Percentiles rank a stretch among this genome's conserved stretches.
These are phyloP conservation scores for Pseudogymnoascus sp. DNA, from an alignment of 2,329 filamentous ascomycete genomes.

Conservation along the genomic window DNA sequence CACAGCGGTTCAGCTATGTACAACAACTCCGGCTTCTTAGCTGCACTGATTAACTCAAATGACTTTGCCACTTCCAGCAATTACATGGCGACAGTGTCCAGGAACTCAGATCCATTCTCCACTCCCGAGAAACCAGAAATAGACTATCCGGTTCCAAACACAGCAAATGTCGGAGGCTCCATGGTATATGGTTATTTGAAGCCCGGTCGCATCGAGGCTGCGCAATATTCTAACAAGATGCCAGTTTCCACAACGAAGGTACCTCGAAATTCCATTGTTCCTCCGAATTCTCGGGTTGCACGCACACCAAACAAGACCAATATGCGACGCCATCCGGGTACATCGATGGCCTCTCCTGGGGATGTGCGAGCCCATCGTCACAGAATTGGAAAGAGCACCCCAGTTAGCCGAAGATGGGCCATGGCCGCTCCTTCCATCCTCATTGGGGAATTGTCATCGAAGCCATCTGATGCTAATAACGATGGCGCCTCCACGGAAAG, in stretches of 20 bases:
- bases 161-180: neutral
- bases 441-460: neutral
- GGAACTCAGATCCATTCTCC: neutral
- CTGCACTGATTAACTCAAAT: neutral
- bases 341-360: neutral
- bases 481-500: neutral
- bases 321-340: neutral
- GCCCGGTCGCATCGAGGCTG: neutral
- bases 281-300: neutral
- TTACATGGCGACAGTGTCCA: neutral
- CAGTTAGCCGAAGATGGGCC: neutral
- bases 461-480: neutral
- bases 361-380: neutral
- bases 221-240: neutral
- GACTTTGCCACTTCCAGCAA: neutral
- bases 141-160: neutral
- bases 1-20: neutral
- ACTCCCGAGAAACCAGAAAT: neutral
- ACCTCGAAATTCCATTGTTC: neutral
- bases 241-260: neutral
- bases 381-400: neutral
- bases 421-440: neutral
- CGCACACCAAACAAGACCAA: neutral
- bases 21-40: neutral
- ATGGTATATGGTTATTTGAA: neutral